Base-by-base conservation (phyloP, 2,329 filamentous ascomycete genomes). In the Emydomyces testavorans region DNA sequence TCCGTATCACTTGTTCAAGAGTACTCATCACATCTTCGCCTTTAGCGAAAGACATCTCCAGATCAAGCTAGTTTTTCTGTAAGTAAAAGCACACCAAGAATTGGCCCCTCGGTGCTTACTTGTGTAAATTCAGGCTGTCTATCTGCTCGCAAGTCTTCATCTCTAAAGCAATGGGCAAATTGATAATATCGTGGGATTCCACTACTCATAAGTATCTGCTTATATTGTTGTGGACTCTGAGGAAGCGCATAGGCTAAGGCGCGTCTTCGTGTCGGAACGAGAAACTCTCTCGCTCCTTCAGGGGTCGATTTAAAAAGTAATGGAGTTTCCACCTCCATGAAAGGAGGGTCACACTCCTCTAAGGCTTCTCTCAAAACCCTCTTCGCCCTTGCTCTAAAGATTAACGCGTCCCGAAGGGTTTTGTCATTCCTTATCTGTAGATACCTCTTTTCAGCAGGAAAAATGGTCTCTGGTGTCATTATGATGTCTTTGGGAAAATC, bases 161-260 rank as follows among this genome's bases (percentile, higher is more conserved):
- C 93, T 11, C 92, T 81, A 66, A 95, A 98, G 61, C 92, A 98
- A 54, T 80, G 82, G 1, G 92, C 93, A 67, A 95, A 87, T 59
- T 98, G 92, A 65, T 83, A 93, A 63, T 98, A 98, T 34, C 76
- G 78, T 1, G 74, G 69, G 8, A 95, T 76, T 0, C 90, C 90
- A 52, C 85, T 84, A 0, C 88, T 85, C 88, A 98, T 96, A 35
- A 98, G 75, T 1, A 95, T 85, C 68, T 98, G 92, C 68, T 98
- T 98, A 63, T 96, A 98, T 64, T 98, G 92, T 64, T 98, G 92
- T 0, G 92, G 92, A 55, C 90, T 96, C 63, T 98, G 93, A 0
- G 89, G 89, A 16, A 98, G 71, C 6, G 92, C 92, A 64, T 96
- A 98, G 2, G 86, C 88, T 51, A 80, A 70, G 0, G 86, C 87